Conservation (phyloP, 257 asterid species). For the Sherardia arvensis region DNA sequence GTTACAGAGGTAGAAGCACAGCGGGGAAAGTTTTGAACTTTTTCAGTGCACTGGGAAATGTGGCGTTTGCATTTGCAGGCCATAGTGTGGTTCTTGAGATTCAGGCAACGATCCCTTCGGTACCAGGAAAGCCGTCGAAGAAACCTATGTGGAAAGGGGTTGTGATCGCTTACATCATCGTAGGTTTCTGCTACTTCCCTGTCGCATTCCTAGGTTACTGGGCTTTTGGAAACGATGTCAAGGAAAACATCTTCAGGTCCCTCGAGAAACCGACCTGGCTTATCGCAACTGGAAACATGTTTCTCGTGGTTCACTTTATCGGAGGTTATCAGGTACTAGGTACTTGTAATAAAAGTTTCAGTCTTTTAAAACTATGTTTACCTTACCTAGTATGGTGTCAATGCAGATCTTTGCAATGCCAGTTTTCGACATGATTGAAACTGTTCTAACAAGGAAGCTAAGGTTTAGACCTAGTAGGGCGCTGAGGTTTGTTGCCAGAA, state of each 20-base stretch:
- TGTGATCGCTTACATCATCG: slow-evolving; percentile 70
- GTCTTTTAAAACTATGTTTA: background rate
- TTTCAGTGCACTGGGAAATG: slow-evolving; percentile 71
- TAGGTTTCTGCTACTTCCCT: slow-evolving; percentile 78
- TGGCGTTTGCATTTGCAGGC: slow-evolving; percentile 92
- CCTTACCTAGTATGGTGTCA: too few species aligned
- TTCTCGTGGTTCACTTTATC: slow-evolving; percentile 77
- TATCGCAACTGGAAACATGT: slow-evolving; percentile 82
- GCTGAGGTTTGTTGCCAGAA: slow-evolving; percentile 54
- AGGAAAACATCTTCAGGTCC: slow-evolving; percentile 47
- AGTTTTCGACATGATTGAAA: slow-evolving; percentile 85
- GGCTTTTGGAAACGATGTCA: slow-evolving; percentile 56
- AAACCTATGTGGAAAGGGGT: slow-evolving; percentile 93
- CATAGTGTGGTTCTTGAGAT: slow-evolving; percentile 85
- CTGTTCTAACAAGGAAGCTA: slow-evolving; percentile 61
- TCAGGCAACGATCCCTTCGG: slow-evolving; percentile 88
- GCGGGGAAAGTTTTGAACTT: slow-evolving; percentile 60
- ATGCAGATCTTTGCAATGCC: slow-evolving; percentile 82
- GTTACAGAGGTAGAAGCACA: slow-evolving; percentile 42
- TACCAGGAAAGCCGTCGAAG: slow-evolving; percentile 78
- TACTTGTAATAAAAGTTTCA: background rate
- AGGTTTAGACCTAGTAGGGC: slow-evolving; percentile 58
- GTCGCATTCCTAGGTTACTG: slow-evolving; percentile 75
- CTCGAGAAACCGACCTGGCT: slow-evolving; percentile 65
- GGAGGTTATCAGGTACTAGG: slow-evolving; percentile 97